Evolutionary conservation across 208 protist genomes (phyloP).

Genomic region (Polymyxa betae): DNA sequence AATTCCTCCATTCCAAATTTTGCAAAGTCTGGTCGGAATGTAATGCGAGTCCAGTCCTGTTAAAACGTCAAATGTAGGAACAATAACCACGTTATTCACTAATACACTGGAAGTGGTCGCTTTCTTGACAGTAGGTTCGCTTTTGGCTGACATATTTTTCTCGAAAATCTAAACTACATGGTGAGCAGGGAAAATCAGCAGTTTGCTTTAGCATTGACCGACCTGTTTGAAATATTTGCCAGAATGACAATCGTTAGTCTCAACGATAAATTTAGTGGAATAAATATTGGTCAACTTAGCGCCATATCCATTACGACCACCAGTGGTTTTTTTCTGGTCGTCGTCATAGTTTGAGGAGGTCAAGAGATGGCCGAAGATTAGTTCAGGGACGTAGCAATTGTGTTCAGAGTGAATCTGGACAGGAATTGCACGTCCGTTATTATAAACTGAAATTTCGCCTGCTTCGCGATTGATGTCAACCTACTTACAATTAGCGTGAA

Average conservation of each 20-base stretch:
- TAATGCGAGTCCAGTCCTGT: conserved; percentile 95
- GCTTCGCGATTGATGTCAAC: conserved; percentile 90
- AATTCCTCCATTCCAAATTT: conserved; percentile 93
- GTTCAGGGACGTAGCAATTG: conserved; percentile 95
- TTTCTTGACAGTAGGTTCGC: conserved; percentile 83
- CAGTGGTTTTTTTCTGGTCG: conserved; percentile 55
- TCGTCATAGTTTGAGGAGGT: conserved; percentile 94
- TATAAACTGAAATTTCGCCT: conserved; percentile 91
- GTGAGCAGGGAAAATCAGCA: conserved; percentile 43
- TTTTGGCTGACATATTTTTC: conserved; percentile 93
- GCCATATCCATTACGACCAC: conserved; percentile 77
- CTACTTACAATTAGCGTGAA: neutral
- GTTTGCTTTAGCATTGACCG: neutral
- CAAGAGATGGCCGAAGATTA: conserved; percentile 99
- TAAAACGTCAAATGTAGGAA: neutral
- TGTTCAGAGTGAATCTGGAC: conserved; percentile 59
- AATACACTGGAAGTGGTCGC: neutral
- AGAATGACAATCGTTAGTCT: conserved; percentile 88
- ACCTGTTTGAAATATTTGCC: conserved; percentile 85
- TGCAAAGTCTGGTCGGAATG: conserved; percentile 96
- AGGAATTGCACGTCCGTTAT: conserved; percentile 91
- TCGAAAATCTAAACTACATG: conserved; percentile 85
- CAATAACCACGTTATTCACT: neutral
- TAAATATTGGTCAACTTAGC: conserved; percentile 99
- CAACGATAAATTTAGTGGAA: conserved; percentile 86